Evolutionary conservation across 345 rosid species (phyloP), one percentile per base, ranked within the genome.

Genomic region (Citrus medica): DNA sequence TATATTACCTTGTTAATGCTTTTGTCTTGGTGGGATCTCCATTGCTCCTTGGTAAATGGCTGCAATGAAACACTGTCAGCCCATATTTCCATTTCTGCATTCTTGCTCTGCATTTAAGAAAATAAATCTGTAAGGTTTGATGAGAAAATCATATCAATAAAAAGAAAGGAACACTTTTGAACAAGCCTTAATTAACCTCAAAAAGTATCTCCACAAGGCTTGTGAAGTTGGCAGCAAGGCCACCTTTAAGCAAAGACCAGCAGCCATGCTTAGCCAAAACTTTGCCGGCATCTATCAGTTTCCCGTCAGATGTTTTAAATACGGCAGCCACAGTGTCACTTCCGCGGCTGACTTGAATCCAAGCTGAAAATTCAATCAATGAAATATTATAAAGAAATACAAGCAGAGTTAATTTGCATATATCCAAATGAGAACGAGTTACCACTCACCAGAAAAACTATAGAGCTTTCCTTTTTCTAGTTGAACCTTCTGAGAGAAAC

Each of bases 191-290:
- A 10, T 37, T 76, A 64, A 94, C 97, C 94, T 90, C 69, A 38
- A 94, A 83, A 70, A 86, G 76, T 77, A 92, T 80, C 48, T 91
- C 87, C 40, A 78, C 88, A 46, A 75, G 79, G 66, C 86, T 81
- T 19, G 93, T 82, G 82, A 84, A 83, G 75, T 91, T 80, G 4
- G 94, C 90, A 37, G 74, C 79, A 3, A 90, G 48, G 42, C 97
- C 98, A 42, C 95, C 97, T 88, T 91, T 90, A 38, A 93, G 86
- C 77, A 93, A 63, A 64, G 97, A 88, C 98, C 98, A 94, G 83
- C 97, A 94, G 28, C 94, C 87, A 19, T 84, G 65, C 60, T 79
- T 80, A 4, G 98, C 94, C 8, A 69, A 21, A 22, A 86, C 87
- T 80, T 80, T 64, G 69, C 94, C 97, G 3, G 79, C 91, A n/a